Conservation (phyloP, 805 yeast genomes). For the Teunomyces cretensis region DNA sequence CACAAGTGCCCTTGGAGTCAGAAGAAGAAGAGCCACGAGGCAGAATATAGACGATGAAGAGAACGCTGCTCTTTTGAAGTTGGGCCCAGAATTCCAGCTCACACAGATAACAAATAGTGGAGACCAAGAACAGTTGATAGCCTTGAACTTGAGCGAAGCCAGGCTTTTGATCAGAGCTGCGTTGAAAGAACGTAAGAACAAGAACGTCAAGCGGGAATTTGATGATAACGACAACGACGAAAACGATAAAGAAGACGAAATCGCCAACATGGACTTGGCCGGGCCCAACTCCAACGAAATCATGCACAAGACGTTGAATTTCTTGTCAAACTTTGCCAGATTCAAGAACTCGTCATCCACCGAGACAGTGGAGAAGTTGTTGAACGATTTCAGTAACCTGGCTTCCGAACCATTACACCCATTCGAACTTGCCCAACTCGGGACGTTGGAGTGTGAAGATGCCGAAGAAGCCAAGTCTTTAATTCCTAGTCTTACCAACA, state of each 20-base stretch:
- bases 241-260: slow-evolving; percentile 44
- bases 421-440: slow-evolving; percentile 89
- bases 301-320: slow-evolving; percentile 86
- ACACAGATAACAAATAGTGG: slow-evolving; percentile 82
- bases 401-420: slow-evolving; percentile 73
- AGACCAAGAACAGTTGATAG: slow-evolving; percentile 69
- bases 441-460: slow-evolving; percentile 90
- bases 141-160: slow-evolving; percentile 87
- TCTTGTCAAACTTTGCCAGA: slow-evolving; percentile 79
- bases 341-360: slow-evolving; percentile 92
- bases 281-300: slow-evolving; percentile 82
- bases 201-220: slow-evolving; percentile 34
- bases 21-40: slow-evolving; percentile 62
- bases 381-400: slow-evolving; percentile 61
- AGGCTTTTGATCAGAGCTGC: slow-evolving; percentile 89
- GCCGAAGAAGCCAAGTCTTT: slow-evolving; percentile 95
- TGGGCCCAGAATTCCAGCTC: slow-evolving; percentile 91
- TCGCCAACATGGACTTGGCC: slow-evolving; percentile 50
- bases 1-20: slow-evolving; percentile 81
- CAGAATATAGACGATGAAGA: slow-evolving; percentile 82
- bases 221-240: slow-evolving; percentile 32
- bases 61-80: slow-evolving; percentile 80
- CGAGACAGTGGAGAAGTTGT: slow-evolving; percentile 85
- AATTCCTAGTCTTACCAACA: slow-evolving; percentile 80
- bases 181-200: slow-evolving; percentile 56